Percentiles rank a stretch among this genome's conserved stretches.
Conservation (phyloP, 768 basidiomycete genomes). For the Boletus subcaerulescens region DNA sequence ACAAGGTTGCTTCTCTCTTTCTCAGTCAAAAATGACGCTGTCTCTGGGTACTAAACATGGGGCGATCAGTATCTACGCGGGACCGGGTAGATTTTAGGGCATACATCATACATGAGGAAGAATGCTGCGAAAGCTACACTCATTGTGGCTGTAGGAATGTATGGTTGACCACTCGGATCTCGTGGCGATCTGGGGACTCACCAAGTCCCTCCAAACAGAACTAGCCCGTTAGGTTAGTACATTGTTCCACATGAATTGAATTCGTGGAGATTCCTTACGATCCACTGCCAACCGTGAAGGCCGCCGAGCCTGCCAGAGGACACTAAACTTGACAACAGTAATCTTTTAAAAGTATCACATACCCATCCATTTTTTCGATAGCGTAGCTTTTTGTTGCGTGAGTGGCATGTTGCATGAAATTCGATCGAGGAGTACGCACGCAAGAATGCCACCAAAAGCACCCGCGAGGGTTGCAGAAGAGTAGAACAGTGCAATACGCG, state of each 20-base stretch:
- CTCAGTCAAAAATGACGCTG: conserved; percentile 51
- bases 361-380: conserved; percentile 35
- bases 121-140: conserved; percentile 30
- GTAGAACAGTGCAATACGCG: conserved; percentile 60
- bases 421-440: conserved; percentile 30
- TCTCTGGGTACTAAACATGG: conserved; percentile 48
- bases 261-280: conserved; percentile 25
- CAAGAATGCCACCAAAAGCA: conserved; percentile 48
- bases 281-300: conserved; percentile 39
- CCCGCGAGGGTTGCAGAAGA: conserved; percentile 57
- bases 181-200: background rate
- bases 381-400: conserved; percentile 29
- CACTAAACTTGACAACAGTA: background rate
- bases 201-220: conserved; percentile 33
- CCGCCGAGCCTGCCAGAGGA: conserved; percentile 19
- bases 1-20: conserved; percentile 40
- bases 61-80: background rate
- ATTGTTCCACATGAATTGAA: background rate
- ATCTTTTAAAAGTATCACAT: conserved; percentile 17
- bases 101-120: conserved; percentile 55
- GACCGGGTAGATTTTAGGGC: background rate
- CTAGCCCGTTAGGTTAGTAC: conserved; percentile 11
- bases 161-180: background rate
- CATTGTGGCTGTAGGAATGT: conserved; percentile 19
- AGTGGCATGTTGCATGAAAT: background rate